Conservation (phyloP, 2,329 filamentous ascomycete genomes). For the Chrysoporthe cubensis region DNA sequence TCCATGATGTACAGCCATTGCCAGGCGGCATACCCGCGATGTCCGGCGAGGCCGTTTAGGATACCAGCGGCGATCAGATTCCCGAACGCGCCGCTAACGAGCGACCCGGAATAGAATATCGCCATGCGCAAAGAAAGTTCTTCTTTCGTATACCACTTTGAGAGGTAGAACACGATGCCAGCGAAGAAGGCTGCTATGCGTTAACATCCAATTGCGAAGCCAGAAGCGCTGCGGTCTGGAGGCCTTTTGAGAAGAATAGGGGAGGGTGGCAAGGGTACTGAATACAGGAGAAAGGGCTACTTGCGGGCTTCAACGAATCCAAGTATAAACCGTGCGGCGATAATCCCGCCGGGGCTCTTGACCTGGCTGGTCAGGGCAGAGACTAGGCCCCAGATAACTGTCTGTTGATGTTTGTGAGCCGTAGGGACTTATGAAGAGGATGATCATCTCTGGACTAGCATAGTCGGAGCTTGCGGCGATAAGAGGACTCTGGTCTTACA, state of each 20-base stretch:
- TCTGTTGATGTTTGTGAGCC: slow-evolving; percentile 6
- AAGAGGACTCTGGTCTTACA: slow-evolving; percentile 30
- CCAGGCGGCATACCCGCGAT: slow-evolving; percentile 22
- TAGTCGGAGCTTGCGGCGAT: slow-evolving; percentile 9
- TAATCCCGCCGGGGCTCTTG: slow-evolving; percentile 39
- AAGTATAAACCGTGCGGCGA: slow-evolving; percentile 44
- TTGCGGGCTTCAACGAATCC: slow-evolving; percentile 41
- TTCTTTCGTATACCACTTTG: slow-evolving; percentile 28
- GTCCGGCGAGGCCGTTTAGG: slow-evolving; percentile 21
- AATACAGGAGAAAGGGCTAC: not conserved
- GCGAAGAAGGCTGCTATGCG: slow-evolving; percentile 44
- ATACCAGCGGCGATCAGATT: slow-evolving; percentile 28
- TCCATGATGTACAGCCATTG: slow-evolving; percentile 29
- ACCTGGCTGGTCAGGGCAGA: slow-evolving; percentile 39
- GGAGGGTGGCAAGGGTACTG: no score
- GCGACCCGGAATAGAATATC: slow-evolving; percentile 26
- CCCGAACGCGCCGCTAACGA: slow-evolving; percentile 27
- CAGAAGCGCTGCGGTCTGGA: not conserved
- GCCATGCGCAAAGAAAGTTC: slow-evolving; percentile 27
- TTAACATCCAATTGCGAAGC: not conserved
- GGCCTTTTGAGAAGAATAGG: no score
- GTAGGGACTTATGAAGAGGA: not conserved
- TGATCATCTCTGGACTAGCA: not conserved
- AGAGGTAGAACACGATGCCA: slow-evolving; percentile 32
- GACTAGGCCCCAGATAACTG: slow-evolving; percentile 28